phyloP scores from a whole-genome alignment of 768 basidiomycete genomes.

The Kwoniella shandongensis region DNA sequence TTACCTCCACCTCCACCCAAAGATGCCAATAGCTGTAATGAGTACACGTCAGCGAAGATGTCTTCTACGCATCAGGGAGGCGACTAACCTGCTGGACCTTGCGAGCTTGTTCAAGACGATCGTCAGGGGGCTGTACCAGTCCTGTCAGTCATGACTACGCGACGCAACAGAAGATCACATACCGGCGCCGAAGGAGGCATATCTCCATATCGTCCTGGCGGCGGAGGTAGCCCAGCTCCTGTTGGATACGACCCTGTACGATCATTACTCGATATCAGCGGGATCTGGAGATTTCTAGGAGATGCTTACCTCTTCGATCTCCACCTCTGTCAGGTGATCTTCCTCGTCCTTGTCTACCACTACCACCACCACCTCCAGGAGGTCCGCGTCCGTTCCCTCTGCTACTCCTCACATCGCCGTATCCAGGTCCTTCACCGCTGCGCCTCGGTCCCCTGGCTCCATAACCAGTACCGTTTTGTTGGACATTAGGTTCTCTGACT shows the following conservation, averaged over 20 bases:
- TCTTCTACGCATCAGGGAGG: too few relatives aligned
- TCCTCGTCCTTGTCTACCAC: not conserved
- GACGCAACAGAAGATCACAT: slow-evolving; percentile 1
- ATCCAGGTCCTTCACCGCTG: slow-evolving; percentile 30
- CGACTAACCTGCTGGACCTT: slow-evolving; percentile 44
- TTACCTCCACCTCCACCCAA: slow-evolving; percentile 6
- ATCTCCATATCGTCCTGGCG: slow-evolving; percentile 24
- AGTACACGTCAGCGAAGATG: slow-evolving; percentile 1
- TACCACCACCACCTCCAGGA: slow-evolving; percentile 1
- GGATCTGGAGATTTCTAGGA: too few relatives aligned
- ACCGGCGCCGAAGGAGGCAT: slow-evolving; percentile 20
- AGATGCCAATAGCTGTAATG: slow-evolving; percentile 13
- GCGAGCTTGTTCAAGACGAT: slow-evolving; percentile 72
- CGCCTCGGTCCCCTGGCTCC: not conserved
- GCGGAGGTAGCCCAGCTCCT: slow-evolving; percentile 1
- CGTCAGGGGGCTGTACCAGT: slow-evolving; percentile 58
- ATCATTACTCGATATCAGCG: not conserved
- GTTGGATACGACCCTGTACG: slow-evolving; percentile 8
- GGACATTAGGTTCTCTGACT: too few relatives aligned
- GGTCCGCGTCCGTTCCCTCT: slow-evolving; percentile 7
- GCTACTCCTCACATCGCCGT: slow-evolving; percentile 24
- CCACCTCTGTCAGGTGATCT: slow-evolving; percentile 12
- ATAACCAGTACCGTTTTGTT: not conserved
- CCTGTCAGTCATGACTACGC: not conserved
- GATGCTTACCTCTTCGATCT: slow-evolving; percentile 12